Evolutionary conservation across 805 yeast species (phyloP).

Genomic region (Schwanniomyces sp.): DNA sequence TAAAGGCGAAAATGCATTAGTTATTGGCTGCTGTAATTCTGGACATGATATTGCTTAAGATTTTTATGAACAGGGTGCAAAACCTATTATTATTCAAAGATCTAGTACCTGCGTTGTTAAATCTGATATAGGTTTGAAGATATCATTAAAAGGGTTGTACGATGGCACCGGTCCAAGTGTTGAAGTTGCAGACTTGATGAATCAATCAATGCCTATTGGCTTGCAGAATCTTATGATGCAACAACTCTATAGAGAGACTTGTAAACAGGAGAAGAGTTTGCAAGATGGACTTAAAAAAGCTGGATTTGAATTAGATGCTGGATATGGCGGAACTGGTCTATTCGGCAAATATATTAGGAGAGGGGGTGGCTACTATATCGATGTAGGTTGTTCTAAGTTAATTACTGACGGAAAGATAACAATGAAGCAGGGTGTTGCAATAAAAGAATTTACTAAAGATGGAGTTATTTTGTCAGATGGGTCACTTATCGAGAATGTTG

Average conservation of each 20-base stretch:
- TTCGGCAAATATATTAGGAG: slow-evolving; percentile 38
- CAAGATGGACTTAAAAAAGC: slow-evolving; percentile 27
- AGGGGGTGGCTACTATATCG: slow-evolving; percentile 49
- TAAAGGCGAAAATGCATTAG: slow-evolving; percentile 43
- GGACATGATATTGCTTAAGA: slow-evolving; percentile 49
- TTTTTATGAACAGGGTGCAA: slow-evolving; percentile 44
- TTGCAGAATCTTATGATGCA: slow-evolving; percentile 36
- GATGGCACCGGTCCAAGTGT: slow-evolving; percentile 36
- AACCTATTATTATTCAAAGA: slow-evolving; percentile 45
- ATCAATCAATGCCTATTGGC: slow-evolving; percentile 33
- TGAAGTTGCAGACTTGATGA: slow-evolving; percentile 39
- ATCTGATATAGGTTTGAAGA: slow-evolving; percentile 29
- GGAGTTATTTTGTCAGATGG: slow-evolving; percentile 44
- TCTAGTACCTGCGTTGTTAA: slow-evolving; percentile 45
- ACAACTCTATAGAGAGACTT: slow-evolving; percentile 33
- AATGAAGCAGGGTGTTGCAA: slow-evolving; percentile 32
- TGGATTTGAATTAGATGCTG: slow-evolving; percentile 43
- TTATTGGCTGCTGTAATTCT: slow-evolving; percentile 47
- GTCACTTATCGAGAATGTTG: slow-evolving; percentile 26
- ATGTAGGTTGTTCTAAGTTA: slow-evolving; percentile 43
- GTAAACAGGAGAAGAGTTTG: slow-evolving; percentile 28
- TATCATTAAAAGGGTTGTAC: slow-evolving; percentile 30
- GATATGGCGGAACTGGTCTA: slow-evolving; percentile 45
- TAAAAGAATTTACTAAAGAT: slow-evolving; percentile 33
- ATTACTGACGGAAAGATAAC: slow-evolving; percentile 39